Conservation (phyloP, 129 eudicot species). For the Dittrichia graveolens region DNA sequence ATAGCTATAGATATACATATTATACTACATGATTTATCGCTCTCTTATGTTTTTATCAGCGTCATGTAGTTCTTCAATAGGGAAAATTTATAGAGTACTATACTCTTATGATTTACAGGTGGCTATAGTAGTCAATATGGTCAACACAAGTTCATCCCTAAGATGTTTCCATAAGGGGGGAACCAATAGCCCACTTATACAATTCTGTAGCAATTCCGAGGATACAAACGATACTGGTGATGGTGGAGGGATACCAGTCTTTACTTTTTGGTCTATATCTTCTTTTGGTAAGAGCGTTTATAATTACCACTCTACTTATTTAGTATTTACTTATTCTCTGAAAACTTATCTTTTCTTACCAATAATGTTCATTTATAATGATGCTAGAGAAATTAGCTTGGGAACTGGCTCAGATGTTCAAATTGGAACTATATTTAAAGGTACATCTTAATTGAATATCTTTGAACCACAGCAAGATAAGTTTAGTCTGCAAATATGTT, state of each 20-base stretch:
- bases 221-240: conserved; percentile 65
- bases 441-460: conserved; percentile 31
- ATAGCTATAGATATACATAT: no score
- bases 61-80: background rate
- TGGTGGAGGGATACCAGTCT: conserved; percentile 84
- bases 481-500: background rate
- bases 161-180: conserved; percentile 64
- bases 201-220: conserved; percentile 52
- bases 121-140: conserved; percentile 59
- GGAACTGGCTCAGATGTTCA: conserved; percentile 76
- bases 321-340: background rate
- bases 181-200: conserved; percentile 57
- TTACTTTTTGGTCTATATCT: conserved; percentile 61
- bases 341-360: background rate
- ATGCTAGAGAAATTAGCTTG: conserved; percentile 65
- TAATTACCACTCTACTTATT: background rate
- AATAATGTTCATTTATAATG: background rate
- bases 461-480: background rate
- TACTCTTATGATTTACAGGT: conserved; percentile 50
- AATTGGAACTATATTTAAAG: conserved; percentile 67
- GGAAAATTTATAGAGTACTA: background rate
- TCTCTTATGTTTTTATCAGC: background rate
- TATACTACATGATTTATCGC: background rate
- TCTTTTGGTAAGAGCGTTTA: conserved; percentile 52
- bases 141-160: conserved; percentile 52